Base-by-base conservation (phyloP, 352 stramenopile species). In the Phytophthora citricola region DNA sequence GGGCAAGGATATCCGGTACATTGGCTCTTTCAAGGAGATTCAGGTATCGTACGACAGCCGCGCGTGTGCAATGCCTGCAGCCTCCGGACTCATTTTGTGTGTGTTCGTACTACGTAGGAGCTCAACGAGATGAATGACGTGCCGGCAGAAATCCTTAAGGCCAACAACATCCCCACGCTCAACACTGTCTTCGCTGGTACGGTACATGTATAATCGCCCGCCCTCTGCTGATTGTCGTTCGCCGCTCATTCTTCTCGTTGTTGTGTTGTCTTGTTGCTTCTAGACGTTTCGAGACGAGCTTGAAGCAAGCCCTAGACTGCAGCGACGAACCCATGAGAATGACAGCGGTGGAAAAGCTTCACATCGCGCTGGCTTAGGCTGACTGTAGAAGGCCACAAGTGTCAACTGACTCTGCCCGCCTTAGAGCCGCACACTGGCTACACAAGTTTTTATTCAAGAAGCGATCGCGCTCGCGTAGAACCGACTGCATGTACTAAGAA, bases 101-200 rank as follows among this genome's bases (percentile, higher is more conserved):
- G 1, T 51, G 8, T 55, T 17, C 63, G 34, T 69, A 46, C 44
- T 4, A 31, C 29, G 15, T 45, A 94, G 87, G 68, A 94, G 67
- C 64, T 94, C 46, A 94, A 95, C 57, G 87, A 95, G 71, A 79
- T 93, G 78, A 85, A 79, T 58, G 87, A 95, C 71, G 59, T 95
- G 51, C 78, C 87, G n/a, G 56, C 74, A 17, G 87, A 93, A 24
- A 81, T 93, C 39, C 57, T 95, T 26, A 79, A 89, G 46, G 73
- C 82, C 31, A 92, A 95, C 78, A 90, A 92, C 63, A 85, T 92
- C 43, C n/a, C 55, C 22, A 93, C 83, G 48, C 72, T 95, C 55
- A 67, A 81, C 26, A 81, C 69, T 11, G 85, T 95, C 29, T 95
- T 95, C 67, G 77, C 71, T 12, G 83, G 87, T 93, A 76, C 31